phyloP scores from a whole-genome alignment of 2,329 filamentous ascomycete species.

The Fusarium miscanthi region DNA sequence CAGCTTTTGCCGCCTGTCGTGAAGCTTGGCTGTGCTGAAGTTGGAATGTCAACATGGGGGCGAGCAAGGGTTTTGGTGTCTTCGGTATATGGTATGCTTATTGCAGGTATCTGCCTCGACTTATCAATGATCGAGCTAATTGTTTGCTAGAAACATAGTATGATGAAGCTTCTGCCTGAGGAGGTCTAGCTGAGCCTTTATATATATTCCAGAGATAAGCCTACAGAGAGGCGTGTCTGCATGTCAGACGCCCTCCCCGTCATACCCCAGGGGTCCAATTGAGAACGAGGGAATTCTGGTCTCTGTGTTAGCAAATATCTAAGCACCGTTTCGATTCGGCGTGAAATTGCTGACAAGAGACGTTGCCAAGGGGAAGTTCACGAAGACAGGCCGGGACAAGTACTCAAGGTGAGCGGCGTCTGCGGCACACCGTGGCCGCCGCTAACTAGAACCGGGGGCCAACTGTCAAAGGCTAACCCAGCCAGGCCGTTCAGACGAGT shows the following conservation, averaged over 20 bases:
- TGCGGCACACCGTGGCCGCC: constrained; percentile 21
- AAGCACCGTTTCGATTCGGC: constrained; percentile 2
- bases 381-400: constrained; percentile 41
- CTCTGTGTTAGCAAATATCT: constrained; percentile 12
- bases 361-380: constrained; percentile 22
- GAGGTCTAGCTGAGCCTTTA: constrained; percentile 28
- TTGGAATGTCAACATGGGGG: constrained; percentile 46
- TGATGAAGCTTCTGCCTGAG: constrained; percentile 23
- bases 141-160: constrained; percentile 15
- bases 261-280: constrained; percentile 1
- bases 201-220: constrained; percentile 22
- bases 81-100: constrained; percentile 6
- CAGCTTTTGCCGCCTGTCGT: constrained; percentile 43
- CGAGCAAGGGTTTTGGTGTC: constrained; percentile 11
- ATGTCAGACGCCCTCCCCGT: constrained; percentile 3
- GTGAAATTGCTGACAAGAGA: constrained; percentile 19
- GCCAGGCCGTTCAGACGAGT: constrained; percentile 13
- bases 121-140: neutral
- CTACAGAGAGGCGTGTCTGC: constrained; percentile 20
- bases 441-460: constrained; percentile 1
- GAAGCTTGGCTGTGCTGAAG: constrained; percentile 39
- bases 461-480: constrained; percentile 5
- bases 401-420: constrained; percentile 33
- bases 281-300: constrained; percentile 1
- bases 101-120: constrained; percentile 11